Conservation (phyloP, 1,139 yeast genomes). For the Hanseniaspora gamundiae region DNA sequence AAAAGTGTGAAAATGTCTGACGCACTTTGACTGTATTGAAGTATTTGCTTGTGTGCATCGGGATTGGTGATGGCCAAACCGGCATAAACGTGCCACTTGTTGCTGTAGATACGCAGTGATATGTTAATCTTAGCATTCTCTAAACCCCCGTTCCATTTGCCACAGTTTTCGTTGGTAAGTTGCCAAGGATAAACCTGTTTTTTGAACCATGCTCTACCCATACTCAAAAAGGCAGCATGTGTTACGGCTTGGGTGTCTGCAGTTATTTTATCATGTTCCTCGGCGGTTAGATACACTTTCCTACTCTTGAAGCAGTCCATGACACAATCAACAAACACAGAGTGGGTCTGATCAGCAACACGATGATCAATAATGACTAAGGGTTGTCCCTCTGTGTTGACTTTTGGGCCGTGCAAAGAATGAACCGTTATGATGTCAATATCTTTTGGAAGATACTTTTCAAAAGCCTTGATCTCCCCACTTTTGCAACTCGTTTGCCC, state of each 20-base stretch:
- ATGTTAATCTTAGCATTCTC: slow-evolving; percentile 94
- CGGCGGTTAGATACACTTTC: slow-evolving; percentile 64
- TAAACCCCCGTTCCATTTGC: slow-evolving; percentile 82
- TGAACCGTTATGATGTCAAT: slow-evolving; percentile 77
- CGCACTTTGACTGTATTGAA: slow-evolving; percentile 78
- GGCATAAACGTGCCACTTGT: slow-evolving; percentile 97
- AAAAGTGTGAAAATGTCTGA: slow-evolving; percentile 75
- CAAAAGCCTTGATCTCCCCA: slow-evolving; percentile 84
- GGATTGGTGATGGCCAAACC: slow-evolving; percentile 95
- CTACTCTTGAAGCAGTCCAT: slow-evolving; percentile 68
- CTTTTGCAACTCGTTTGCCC: slow-evolving; percentile 95
- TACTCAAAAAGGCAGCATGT: slow-evolving; percentile 90
- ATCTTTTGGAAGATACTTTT: slow-evolving; percentile 58
- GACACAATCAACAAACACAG: slow-evolving; percentile 48
- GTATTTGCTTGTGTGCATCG: slow-evolving; percentile 80
- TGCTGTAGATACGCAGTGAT: slow-evolving; percentile 76
- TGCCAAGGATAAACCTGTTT: slow-evolving; percentile 81
- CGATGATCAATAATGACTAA: slow-evolving; percentile 73
- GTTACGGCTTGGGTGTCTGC: slow-evolving; percentile 99
- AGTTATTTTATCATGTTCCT: slow-evolving; percentile 84
- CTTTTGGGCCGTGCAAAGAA: slow-evolving; percentile 90
- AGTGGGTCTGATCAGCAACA: slow-evolving; percentile 38
- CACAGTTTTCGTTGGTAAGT: slow-evolving; percentile 34
- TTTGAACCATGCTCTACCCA: slow-evolving; percentile 95
- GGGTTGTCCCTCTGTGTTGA: slow-evolving; percentile 84